Evolutionary conservation across 495 filamentous ascomycete genomes (phyloP).

Genomic region (Trichoderma virens): DNA sequence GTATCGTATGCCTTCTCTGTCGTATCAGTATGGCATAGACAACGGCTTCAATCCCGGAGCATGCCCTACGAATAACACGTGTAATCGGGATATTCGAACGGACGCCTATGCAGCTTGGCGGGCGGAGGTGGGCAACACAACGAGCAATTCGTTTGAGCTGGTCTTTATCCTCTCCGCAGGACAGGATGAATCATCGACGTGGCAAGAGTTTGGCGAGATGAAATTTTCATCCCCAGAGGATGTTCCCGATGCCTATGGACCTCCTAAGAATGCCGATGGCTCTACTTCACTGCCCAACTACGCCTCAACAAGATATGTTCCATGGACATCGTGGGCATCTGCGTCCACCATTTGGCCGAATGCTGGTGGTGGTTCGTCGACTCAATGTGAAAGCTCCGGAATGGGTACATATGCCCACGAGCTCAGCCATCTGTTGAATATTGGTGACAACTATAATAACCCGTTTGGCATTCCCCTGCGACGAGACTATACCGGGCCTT

Average conservation of each 20-base stretch:
- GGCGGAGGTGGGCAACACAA: conserved; percentile 29
- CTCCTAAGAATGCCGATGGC: conserved; percentile 22
- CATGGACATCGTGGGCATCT: conserved; percentile 34
- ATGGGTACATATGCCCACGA: conserved; percentile 35
- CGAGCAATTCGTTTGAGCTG: conserved; percentile 27
- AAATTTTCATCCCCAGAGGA: conserved; percentile 29
- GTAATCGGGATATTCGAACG: conserved; percentile 29
- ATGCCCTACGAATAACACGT: conserved; percentile 24
- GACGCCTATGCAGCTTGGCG: conserved; percentile 34
- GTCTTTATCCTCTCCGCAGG: conserved; percentile 36
- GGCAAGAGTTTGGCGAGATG: conserved; percentile 40
- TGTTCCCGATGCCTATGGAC: conserved; percentile 31
- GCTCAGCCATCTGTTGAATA: conserved; percentile 32
- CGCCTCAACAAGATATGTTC: conserved; percentile 32
- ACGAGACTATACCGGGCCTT: conserved; percentile 33
- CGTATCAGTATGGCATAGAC: conserved; percentile 31
- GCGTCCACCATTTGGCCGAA: conserved; percentile 35
- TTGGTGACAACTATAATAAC: conserved; percentile 39
- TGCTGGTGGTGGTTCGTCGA: conserved; percentile 33
- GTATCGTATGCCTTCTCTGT: conserved; percentile 26
- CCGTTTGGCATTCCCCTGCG: conserved; percentile 29
- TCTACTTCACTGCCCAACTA: conserved; percentile 21
- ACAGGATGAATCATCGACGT: conserved; percentile 36
- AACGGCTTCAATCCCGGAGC: conserved; percentile 29
- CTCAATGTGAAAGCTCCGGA: conserved; percentile 35